Conservation (phyloP, 768 basidiomycete genomes). For the Amanita rimosa region DNA sequence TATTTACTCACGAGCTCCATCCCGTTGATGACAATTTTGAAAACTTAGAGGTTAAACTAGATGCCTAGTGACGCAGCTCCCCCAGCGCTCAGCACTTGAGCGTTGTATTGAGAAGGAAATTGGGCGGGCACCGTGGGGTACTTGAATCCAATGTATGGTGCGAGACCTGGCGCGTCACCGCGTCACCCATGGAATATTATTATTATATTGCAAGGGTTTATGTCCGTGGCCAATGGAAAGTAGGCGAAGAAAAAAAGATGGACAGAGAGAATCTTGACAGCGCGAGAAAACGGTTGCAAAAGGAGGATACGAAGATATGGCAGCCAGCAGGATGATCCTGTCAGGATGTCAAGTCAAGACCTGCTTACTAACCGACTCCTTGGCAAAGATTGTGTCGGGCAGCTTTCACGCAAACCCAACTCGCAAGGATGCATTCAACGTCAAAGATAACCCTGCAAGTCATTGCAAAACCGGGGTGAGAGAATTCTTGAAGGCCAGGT, state of each 20-base stretch:
- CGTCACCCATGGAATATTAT: background rate
- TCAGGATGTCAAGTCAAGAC: no score
- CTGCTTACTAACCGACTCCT: no score
- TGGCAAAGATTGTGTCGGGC: no score
- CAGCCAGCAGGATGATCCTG: no score
- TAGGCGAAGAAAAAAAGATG: background rate
- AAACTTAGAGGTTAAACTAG: conserved; percentile 54
- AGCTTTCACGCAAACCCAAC: no score
- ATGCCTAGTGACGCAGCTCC: conserved; percentile 14
- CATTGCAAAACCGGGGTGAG: background rate
- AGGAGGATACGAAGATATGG: no score
- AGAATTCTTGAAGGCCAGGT: background rate
- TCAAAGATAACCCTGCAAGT: background rate
- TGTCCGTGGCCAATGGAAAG: background rate
- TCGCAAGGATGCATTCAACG: no score
- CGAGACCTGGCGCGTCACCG: no score
- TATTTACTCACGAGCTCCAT: conserved; percentile 43
- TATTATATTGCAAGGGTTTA: background rate
- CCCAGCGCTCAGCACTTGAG: conserved; percentile 5
- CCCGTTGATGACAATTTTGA: conserved; percentile 64
- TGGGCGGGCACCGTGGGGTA: background rate
- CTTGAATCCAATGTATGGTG: background rate
- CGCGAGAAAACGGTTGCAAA: no score
- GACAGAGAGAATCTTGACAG: background rate
- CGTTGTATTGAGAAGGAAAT: conserved; percentile 6